Evolutionary conservation across 306 rosid species (phyloP), one percentile per base, ranked within the genome.

Genomic region (Vachellia collinsii): DNA sequence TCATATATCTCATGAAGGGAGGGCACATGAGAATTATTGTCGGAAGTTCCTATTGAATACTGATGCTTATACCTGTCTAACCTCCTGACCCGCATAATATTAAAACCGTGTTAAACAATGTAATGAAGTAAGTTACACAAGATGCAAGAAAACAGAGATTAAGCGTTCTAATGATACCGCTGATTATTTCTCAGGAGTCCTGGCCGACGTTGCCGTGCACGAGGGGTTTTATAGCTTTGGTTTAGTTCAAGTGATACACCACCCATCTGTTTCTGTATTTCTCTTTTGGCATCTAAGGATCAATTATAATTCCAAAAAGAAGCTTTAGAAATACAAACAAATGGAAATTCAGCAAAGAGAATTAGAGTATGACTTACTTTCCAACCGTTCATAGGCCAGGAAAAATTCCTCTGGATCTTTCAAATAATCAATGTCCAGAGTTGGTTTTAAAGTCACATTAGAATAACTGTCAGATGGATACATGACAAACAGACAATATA

Each of bases 391-490:
- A 9, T 76, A 89, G 13, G 90, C 93, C 85, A 19, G 50, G 85
- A 91, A 94, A 77, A 88, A 90, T 23, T 90, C 89, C 74, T 68
- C 88, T 0, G 96, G 94, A 81, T 91, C 93, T 80, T 93, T 91
- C 56, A 84, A 47, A 19, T 75, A 85, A 61, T 87, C 88, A 8
- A 86, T 53, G 83, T 93, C 91, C 47, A 91, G 70, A 50, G 36
- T 79, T 65, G 88, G 87, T 71, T 82, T 80, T 81, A 89, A 86
- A 85, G 17, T 80, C 85, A 77, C 92, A 72, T 58, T 36, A 78
- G 90, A 83, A 11, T 82, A 87, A 62, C 94, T 91, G 87, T 64
- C 19, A 81, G 20, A 82, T 34, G 14, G 48, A 77, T 16, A 81
- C 16, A 44, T 25, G 63, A 73, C 39, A 67, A 67, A 73, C 71